Evolutionary conservation across 225 moss, liverwort and hornwort species (phyloP), one percentile per base, ranked within the genome.

Genomic region (Marchantia polymorpha): DNA sequence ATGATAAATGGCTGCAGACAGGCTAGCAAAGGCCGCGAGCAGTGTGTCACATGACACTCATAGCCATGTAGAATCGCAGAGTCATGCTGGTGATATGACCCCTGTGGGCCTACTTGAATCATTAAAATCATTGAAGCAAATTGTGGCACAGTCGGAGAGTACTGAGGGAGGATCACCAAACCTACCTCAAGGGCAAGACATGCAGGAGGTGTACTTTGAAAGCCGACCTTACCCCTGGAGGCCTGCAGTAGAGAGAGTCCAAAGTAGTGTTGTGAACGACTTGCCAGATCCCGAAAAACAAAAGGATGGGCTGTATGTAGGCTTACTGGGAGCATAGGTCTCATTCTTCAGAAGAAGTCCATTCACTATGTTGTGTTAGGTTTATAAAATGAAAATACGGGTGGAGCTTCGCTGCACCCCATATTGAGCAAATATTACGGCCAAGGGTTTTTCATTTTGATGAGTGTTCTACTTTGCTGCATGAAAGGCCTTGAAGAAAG

Each of bases 121-220:
- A 16, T 81, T 96, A 78, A 92, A 91, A 58, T 94, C 93, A 7
- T 81, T 96, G 81, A 91, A 91, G 83, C 82, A 88, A 50, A 91
- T 92, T 86, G 91, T 91, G 72, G 75, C 85, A 39, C 89, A 91
- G 72, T 92, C 93, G 0, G 87, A 85, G 46, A 87, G 54, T 74
- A 83, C 81, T 64, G 83, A 79, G 31, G 82, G 76, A 76, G 82
- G 64, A 31, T 76, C 69, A 66, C 71, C 72, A 30, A 64, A 71
- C 14, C 0, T 30, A 59, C 52, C 30, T 69, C 46, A 22, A 25
- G 47, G 47, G n/a, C 80, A 61, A 58, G 84, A 81, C 31, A 16
- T 12, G 27, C 81, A 56, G 61, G 79, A 82, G 60, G 47, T 76
- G 70, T 77, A 80, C 68, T 60, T 73, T 78, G 76, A 76, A 64